These are phyloP conservation scores for Hypsizygus ulmarius DNA, from an alignment of 1,284 basidiomycete genomes.

Conservation along the genomic window DNA sequence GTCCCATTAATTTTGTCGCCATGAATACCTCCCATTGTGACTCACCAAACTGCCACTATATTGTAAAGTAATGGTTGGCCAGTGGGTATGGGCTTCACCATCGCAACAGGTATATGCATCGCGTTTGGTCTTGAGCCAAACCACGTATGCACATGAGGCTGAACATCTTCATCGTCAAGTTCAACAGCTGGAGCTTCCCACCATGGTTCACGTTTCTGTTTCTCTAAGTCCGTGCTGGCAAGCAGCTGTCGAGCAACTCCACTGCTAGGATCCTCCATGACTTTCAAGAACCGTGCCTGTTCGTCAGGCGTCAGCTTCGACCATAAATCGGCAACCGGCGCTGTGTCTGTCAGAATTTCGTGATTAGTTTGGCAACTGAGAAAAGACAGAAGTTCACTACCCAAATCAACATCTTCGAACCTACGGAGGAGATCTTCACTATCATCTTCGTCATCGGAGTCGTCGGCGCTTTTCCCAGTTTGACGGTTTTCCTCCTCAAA, in stretches of 20 bases:
- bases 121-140: conserved; percentile 43
- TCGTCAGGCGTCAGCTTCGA: conserved; percentile 55
- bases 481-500: conserved; percentile 61
- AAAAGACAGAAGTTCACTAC: conserved; percentile 33
- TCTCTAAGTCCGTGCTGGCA: conserved; percentile 52
- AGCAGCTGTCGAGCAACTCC: conserved; percentile 57
- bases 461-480: conserved; percentile 31
- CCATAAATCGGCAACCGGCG: conserved; percentile 64
- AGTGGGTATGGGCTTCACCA: conserved; percentile 40
- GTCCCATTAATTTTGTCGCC: not conserved
- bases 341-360: conserved; percentile 39
- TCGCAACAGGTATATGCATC: conserved; percentile 47
- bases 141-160: conserved; percentile 9
- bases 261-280: conserved; percentile 57
- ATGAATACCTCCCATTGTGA: conserved; percentile 8
- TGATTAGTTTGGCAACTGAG: not conserved
- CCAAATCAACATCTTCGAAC: conserved; percentile 58
- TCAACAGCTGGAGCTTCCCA: conserved; percentile 44
- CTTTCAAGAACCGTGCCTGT: conserved; percentile 54
- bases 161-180: conserved; percentile 8
- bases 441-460: conserved; percentile 39
- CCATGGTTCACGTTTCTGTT: conserved; percentile 56
- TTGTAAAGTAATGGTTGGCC: conserved; percentile 61
- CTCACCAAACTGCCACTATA: conserved; percentile 62
- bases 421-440: conserved; percentile 49